Conservation (phyloP, 2,329 filamentous ascomycete genomes). For the Aspergillus hortae region DNA sequence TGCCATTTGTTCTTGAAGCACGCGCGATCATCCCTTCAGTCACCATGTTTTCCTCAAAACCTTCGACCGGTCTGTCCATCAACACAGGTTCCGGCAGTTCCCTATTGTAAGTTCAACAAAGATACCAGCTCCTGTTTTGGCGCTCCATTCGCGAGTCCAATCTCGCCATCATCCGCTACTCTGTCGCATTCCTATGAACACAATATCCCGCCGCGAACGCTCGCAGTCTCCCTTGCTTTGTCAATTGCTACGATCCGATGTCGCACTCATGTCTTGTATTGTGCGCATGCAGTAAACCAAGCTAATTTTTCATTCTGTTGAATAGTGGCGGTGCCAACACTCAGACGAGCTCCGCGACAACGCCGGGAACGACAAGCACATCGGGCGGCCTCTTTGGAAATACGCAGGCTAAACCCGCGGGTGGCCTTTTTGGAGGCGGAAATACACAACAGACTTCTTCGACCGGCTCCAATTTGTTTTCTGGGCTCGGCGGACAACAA, state of each 20-base stretch:
- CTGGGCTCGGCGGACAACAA: constrained; percentile 27
- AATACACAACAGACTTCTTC: constrained; percentile 25
- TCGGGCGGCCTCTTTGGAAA: constrained; percentile 31
- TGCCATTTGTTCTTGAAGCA: not conserved
- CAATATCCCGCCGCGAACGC: not conserved
- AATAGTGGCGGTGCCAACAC: constrained; percentile 26
- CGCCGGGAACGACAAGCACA: constrained; percentile 25
- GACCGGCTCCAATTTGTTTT: constrained; percentile 32
- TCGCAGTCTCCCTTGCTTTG: not conserved
- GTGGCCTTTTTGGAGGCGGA: constrained; percentile 29
- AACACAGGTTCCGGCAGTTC: constrained; percentile 51
- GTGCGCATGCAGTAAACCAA: not conserved
- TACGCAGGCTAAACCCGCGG: constrained; percentile 30
- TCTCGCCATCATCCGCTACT: not conserved
- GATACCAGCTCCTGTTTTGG: not conserved
- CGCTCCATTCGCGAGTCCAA: not conserved
- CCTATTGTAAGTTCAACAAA: constrained; percentile 43
- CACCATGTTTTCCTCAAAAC: constrained; percentile 36
- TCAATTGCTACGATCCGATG: not conserved
- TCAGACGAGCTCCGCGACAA: constrained; percentile 25
- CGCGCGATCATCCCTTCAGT: not conserved
- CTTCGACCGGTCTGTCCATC: constrained; percentile 46
- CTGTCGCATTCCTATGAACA: not conserved
- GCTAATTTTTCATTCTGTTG: constrained; percentile 5
- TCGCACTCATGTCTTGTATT: not conserved